phyloP scores from a whole-genome alignment of 2,329 filamentous ascomycete genomes.

The Alternaria arborescens region DNA sequence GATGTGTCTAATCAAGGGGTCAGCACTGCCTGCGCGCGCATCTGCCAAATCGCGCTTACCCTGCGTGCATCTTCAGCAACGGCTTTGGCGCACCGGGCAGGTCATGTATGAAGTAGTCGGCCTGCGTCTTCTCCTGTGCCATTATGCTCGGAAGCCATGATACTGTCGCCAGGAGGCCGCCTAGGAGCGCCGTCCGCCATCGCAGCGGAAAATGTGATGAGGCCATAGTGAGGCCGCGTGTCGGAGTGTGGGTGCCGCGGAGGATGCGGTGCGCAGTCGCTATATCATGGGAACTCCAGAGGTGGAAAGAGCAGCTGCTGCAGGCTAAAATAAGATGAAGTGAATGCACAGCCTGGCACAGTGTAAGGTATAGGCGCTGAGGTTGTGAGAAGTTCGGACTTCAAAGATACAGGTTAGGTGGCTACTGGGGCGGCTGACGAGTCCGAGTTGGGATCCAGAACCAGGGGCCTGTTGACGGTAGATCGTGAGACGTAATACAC shows the following conservation, averaged over 20 bases:
- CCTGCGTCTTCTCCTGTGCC: conserved; percentile 66
- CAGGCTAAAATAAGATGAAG: not conserved
- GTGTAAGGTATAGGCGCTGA: conserved; percentile 13
- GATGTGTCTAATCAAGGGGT: conserved; percentile 72
- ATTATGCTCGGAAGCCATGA: conserved; percentile 43
- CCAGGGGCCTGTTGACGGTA: conserved; percentile 6
- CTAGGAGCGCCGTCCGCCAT: conserved; percentile 47
- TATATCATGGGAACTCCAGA: conserved; percentile 45
- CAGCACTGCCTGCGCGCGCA: conserved; percentile 1
- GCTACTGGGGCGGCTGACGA: conserved; percentile 41
- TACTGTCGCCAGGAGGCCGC: conserved; percentile 42
- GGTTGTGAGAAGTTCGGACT: conserved; percentile 20
- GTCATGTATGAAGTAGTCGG: conserved; percentile 88
- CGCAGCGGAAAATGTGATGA: conserved; percentile 37
- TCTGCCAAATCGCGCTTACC: conserved; percentile 62
- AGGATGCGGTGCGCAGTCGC: conserved; percentile 35
- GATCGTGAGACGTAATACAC: conserved; percentile 9
- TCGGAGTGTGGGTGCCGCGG: conserved; percentile 25
- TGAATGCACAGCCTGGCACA: conserved; percentile 1
- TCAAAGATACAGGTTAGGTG: conserved; percentile 32
- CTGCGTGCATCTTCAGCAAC: conserved; percentile 95
- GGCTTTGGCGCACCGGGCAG: conserved; percentile 85
- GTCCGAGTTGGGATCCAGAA: conserved; percentile 25
- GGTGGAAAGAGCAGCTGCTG: not conserved
- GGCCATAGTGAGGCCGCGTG: conserved; percentile 31